Conservation (phyloP, 495 filamentous ascomycete species). For the Podospora didyma region DNA sequence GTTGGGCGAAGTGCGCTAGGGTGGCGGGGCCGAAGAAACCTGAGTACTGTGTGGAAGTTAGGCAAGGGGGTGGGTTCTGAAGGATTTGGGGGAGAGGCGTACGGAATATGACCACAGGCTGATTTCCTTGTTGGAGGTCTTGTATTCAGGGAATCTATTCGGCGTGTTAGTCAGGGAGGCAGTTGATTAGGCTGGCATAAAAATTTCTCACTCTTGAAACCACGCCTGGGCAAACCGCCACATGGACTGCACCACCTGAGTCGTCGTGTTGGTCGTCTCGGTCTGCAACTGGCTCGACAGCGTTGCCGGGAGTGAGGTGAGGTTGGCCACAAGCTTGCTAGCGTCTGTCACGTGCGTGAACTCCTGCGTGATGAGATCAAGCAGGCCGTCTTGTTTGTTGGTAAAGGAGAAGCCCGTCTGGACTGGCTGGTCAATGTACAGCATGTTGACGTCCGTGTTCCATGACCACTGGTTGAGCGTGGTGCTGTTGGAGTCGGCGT, state of each 20-base stretch:
- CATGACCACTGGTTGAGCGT: conserved; percentile 49
- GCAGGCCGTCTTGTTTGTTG: neutral
- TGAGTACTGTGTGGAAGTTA: conserved; percentile 37
- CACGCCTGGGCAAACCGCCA: conserved; percentile 69
- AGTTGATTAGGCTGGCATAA: conserved; percentile 28
- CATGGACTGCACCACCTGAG: conserved; percentile 54
- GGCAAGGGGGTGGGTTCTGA: too few relatives aligned
- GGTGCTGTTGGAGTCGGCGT: conserved; percentile 7
- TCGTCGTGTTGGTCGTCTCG: conserved; percentile 58
- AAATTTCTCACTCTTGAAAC: conserved; percentile 55
- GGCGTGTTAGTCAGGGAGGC: too few relatives aligned
- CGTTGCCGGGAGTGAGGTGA: conserved; percentile 45
- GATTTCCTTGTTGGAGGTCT: conserved; percentile 7
- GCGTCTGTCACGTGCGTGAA: neutral
- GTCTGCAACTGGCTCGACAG: conserved; percentile 49
- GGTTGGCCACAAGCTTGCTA: neutral
- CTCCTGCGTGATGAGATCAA: neutral
- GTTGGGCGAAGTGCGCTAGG: conserved; percentile 53
- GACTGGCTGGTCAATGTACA: conserved; percentile 63
- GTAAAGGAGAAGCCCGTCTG: conserved; percentile 52
- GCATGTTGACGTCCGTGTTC: conserved; percentile 65
- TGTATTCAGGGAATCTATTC: conserved; percentile 12
- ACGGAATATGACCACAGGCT: conserved; percentile 30
- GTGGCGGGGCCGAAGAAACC: conserved; percentile 57
- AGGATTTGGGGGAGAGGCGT: too few relatives aligned